Conservation (phyloP, 1,284 basidiomycete species). For the Puccinia triticina region DNA sequence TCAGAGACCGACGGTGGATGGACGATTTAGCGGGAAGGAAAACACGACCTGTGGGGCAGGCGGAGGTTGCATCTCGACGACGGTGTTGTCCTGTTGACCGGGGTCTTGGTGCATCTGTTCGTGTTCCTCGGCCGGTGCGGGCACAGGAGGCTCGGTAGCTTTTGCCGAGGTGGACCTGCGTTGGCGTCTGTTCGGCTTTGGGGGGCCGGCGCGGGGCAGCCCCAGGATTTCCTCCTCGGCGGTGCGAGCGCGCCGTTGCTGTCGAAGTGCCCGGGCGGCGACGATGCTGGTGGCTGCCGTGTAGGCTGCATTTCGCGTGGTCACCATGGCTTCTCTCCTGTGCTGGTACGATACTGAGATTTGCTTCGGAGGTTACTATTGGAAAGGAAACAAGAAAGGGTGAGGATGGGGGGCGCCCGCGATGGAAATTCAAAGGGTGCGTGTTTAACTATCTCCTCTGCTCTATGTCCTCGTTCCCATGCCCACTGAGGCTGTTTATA, state of each 20-base stretch:
- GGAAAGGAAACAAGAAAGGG: too few species aligned
- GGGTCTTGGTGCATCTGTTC: not conserved
- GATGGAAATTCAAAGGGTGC: too few species aligned
- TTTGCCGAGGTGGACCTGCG: not conserved
- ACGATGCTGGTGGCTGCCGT: not conserved
- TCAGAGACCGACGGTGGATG: not conserved
- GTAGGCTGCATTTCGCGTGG: not conserved
- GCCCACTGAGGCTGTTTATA: too few species aligned
- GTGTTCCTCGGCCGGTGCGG: not conserved
- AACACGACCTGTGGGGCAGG: not conserved
- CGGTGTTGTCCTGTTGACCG: not conserved
- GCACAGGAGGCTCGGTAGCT: not conserved
- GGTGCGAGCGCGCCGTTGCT: slow-evolving; percentile 16
- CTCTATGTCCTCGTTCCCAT: too few species aligned
- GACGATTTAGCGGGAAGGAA: not conserved
- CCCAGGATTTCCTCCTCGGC: slow-evolving; percentile 22
- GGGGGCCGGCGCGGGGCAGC: not conserved
- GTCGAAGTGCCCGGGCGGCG: slow-evolving; percentile 12
- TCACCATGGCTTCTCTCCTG: slow-evolving; percentile 24
- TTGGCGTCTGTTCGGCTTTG: slow-evolving; percentile 5
- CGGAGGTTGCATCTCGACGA: not conserved
- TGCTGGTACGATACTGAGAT: too few species aligned
- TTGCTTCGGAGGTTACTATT: too few species aligned
- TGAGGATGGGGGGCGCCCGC: too few species aligned
- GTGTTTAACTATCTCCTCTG: too few species aligned